Percentiles rank a stretch among this genome's conserved stretches.
phyloP scores from a whole-genome alignment of 768 basidiomycete genomes.

The Stropharia rugosoannulata region DNA sequence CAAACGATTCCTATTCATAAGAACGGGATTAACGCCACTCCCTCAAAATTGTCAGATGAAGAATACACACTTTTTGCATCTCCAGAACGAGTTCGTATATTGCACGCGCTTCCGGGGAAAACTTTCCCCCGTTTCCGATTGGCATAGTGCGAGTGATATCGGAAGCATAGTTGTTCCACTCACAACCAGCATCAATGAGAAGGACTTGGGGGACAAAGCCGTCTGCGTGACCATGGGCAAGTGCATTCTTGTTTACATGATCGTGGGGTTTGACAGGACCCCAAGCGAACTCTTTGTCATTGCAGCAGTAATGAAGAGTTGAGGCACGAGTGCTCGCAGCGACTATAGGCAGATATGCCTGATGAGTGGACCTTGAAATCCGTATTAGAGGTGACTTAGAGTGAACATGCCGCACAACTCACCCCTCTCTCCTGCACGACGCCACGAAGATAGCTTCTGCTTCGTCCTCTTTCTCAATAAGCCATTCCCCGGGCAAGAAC shows the following conservation, averaged over 20 bases:
- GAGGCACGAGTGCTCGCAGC: slow-evolving; percentile 85
- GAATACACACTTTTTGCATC: slow-evolving; percentile 75
- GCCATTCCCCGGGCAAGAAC: slow-evolving; percentile 76
- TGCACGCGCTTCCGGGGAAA: slow-evolving; percentile 73
- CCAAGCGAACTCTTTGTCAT: slow-evolving; percentile 85
- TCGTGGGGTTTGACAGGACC: slow-evolving; percentile 64
- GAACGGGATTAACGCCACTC: background rate
- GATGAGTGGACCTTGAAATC: slow-evolving; percentile 64
- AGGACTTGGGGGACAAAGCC: slow-evolving; percentile 67
- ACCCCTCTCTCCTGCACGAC: slow-evolving; percentile 88
- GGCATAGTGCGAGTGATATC: slow-evolving; percentile 82
- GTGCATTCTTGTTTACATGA: slow-evolving; percentile 47
- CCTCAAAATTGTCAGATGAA: slow-evolving; percentile 4
- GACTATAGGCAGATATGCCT: slow-evolving; percentile 92
- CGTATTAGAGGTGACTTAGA: slow-evolving; percentile 3
- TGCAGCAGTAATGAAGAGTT: slow-evolving; percentile 94
- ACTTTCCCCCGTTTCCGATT: slow-evolving; percentile 92
- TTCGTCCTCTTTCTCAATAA: slow-evolving; percentile 90
- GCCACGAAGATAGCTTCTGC: slow-evolving; percentile 94
- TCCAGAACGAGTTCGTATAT: slow-evolving; percentile 87
- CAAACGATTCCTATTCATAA: slow-evolving; percentile 58
- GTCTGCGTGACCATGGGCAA: slow-evolving; percentile 40
- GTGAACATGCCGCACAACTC: slow-evolving; percentile 20
- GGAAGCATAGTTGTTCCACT: slow-evolving; percentile 59
- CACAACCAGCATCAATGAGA: slow-evolving; percentile 94